phyloP scores from a whole-genome alignment of 208 protist genomes.

The Wallacemonas sp. region DNA sequence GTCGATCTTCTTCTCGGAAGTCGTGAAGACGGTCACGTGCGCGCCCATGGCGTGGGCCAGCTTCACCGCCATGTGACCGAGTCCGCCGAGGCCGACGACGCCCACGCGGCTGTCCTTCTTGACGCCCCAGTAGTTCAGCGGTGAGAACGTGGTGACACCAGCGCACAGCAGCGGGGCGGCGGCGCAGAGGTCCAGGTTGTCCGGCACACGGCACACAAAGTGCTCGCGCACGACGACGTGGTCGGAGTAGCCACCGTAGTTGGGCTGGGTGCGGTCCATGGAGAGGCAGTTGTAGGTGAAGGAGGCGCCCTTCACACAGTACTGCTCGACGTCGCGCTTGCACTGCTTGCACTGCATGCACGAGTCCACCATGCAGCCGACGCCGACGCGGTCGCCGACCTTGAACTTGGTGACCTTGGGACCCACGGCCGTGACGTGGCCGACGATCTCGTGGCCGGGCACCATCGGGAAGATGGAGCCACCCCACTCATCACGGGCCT shows the following conservation, averaged over 20 bases:
- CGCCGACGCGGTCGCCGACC: constrained; percentile 61
- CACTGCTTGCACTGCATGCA: constrained; percentile 49
- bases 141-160: constrained; percentile 70
- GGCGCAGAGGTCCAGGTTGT: constrained; percentile 32
- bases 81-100: constrained; percentile 72
- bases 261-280: constrained; percentile 10
- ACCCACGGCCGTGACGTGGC: constrained; percentile 61
- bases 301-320: constrained; percentile 38
- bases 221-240: constrained; percentile 38
- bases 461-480: constrained; percentile 64
- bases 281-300: constrained; percentile 40
- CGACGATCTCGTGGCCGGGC: constrained; percentile 84
- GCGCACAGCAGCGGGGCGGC: constrained; percentile 75
- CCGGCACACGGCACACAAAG: constrained; percentile 51
- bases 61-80: constrained; percentile 82
- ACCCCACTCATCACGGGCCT: constrained; percentile 71
- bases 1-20: constrained; percentile 30
- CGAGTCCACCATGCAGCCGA: constrained; percentile 75
- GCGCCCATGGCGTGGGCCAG: constrained; percentile 55
- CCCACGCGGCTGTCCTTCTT: constrained; percentile 39
- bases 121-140: constrained; percentile 40
- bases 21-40: constrained; percentile 65
- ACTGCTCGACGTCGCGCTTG: constrained; percentile 53
- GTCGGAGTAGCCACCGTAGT: constrained; percentile 39
- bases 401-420: constrained; percentile 54